These are phyloP conservation scores for Saccharum officinarum DNA, from an alignment of 176 grass and related monocot genomes.

Conservation along the genomic window DNA sequence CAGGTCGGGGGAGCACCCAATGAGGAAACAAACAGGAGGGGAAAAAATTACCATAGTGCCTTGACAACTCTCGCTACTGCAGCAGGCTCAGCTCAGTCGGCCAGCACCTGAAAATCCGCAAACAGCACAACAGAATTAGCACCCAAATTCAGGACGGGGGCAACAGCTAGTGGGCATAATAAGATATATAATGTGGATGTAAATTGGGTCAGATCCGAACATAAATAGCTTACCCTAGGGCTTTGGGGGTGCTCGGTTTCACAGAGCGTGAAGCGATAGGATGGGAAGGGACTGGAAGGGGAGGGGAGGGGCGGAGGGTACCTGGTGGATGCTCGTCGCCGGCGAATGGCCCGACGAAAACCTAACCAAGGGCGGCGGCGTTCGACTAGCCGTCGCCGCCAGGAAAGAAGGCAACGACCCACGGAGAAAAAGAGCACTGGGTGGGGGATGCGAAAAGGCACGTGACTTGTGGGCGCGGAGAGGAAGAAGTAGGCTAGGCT, in stretches of 20 bases:
- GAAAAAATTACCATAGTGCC: constrained; percentile 34
- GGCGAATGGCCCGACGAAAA: background rate
- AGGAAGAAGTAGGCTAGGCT: background rate
- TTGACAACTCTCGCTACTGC: background rate
- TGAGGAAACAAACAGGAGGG: background rate
- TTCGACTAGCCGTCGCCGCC: background rate
- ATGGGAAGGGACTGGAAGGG: background rate
- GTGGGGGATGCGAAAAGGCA: background rate
- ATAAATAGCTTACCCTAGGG: background rate
- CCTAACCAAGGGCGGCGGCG: background rate
- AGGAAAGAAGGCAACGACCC: background rate
- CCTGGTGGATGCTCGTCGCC: background rate
- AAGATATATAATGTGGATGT: background rate
- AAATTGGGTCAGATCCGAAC: background rate
- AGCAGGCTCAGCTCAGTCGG: background rate
- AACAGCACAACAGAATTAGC: background rate
- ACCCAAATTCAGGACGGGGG: background rate
- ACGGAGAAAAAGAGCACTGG: background rate
- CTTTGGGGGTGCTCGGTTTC: background rate
- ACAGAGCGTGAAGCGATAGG: background rate
- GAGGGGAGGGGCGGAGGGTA: background rate
- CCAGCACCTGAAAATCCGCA: background rate
- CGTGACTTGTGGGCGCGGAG: background rate
- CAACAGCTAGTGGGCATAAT: background rate
- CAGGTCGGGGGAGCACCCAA: background rate